Conservation (phyloP, 352 stramenopile genomes). For the Globisporangium sylvaticum region DNA sequence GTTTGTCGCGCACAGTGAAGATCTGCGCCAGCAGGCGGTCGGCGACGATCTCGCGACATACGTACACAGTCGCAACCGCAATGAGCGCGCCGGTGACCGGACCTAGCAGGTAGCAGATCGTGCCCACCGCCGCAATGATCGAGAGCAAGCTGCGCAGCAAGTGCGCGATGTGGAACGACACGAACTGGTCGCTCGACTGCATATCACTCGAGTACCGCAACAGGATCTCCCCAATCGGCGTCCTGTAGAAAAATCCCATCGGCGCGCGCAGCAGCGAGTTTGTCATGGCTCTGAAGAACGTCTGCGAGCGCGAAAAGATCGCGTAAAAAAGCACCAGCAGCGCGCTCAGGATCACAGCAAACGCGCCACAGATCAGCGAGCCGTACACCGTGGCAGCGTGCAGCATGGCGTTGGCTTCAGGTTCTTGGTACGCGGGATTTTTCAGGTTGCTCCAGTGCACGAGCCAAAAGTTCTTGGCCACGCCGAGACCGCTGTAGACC, state of each 20-base stretch:
- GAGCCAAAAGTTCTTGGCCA: slow-evolving; percentile 35
- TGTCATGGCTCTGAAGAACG: slow-evolving; percentile 28
- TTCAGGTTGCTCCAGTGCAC: slow-evolving; percentile 31
- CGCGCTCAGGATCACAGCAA: slow-evolving; percentile 21
- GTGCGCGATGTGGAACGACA: slow-evolving; percentile 27
- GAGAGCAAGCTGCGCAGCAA: slow-evolving; percentile 28
- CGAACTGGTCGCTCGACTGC: slow-evolving; percentile 26
- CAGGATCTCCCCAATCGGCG: slow-evolving; percentile 35
- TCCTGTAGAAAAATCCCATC: slow-evolving; percentile 35
- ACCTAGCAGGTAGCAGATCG: slow-evolving; percentile 34
- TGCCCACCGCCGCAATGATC: slow-evolving; percentile 23
- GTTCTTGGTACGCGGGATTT: neutral
- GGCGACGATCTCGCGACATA: slow-evolving; percentile 28
- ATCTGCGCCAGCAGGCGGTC: slow-evolving; percentile 35
- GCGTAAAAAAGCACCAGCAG: slow-evolving; percentile 27
- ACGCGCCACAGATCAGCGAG: slow-evolving; percentile 24
- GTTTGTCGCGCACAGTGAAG: slow-evolving; percentile 22
- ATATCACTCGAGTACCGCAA: slow-evolving; percentile 33
- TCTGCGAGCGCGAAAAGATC: slow-evolving; percentile 22
- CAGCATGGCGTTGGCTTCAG: slow-evolving; percentile 19
- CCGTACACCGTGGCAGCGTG: slow-evolving; percentile 27
- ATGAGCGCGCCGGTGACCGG: slow-evolving; percentile 18
- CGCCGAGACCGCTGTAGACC: slow-evolving; percentile 22
- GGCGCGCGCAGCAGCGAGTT: slow-evolving; percentile 26
- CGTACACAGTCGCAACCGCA: slow-evolving; percentile 20